Percentiles rank a stretch among this genome's conserved stretches.
These are phyloP conservation scores for Serendipita sp. DNA, from an alignment of 768 basidiomycete genomes.

Conservation along the genomic window DNA sequence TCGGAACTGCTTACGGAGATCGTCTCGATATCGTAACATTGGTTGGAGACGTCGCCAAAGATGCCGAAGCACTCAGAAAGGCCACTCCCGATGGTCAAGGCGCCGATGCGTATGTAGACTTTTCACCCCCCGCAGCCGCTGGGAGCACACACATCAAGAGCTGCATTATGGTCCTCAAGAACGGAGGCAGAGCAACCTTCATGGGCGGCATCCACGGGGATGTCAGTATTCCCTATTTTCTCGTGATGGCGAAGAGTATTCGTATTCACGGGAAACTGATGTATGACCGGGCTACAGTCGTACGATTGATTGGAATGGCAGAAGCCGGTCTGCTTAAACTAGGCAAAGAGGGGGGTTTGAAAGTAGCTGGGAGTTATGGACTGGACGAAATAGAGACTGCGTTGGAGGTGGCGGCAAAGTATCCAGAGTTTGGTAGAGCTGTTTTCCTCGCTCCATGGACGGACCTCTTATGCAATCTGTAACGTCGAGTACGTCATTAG, in stretches of 20 bases:
- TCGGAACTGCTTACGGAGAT: not conserved
- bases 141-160: not conserved
- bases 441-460: not conserved
- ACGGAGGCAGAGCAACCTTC: not conserved
- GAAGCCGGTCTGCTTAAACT: not conserved
- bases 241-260: not conserved
- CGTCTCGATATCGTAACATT: not conserved
- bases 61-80: not conserved
- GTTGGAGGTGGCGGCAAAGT: not conserved
- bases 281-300: not conserved
- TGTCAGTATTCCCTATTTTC: not conserved
- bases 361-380: not conserved
- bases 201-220: not conserved
- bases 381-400: not conserved
- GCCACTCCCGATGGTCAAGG: not conserved
- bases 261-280: not conserved
- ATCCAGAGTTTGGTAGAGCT: not conserved
- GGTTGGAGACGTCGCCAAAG: not conserved
- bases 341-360: not conserved
- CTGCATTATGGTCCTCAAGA: not conserved
- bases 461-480: too few relatives aligned
- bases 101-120: not conserved
- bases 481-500: too few relatives aligned
- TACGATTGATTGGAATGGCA: not conserved
- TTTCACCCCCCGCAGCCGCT: not conserved